Base-by-base conservation (phyloP, 257 asterid genomes). In the Hygrophila difformis region DNA sequence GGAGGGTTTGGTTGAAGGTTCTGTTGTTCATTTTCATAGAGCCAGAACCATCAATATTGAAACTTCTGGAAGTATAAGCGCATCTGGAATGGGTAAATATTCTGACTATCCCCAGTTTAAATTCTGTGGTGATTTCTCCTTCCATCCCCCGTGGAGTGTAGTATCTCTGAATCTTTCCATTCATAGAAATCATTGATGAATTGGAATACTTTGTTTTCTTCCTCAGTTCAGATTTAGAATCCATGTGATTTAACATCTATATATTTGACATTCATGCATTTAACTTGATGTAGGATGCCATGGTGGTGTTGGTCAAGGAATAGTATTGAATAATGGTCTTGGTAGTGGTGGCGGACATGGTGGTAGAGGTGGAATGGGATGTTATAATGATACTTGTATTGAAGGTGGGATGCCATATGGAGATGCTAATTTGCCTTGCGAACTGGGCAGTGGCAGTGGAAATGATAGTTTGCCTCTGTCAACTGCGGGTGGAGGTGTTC, bases 341-440 rank as follows among this genome's bases (percentile, higher is more conserved):
- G 87, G 97, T 59, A 75, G 99, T 69, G 96, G 99, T 49, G 99
- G 84, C 41, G 99, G 99, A 23, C 86, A 91, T 66, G 99, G 99
- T 49, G 99, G 99, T 64, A 78, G 65, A 65, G 99, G 97, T 50
- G 97, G 99, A 54, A 61, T 60, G 76, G 94, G 79, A 18, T 91
- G 93, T 82, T 80, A 48, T 39, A 70, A 76, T 57, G 82, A 53
- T 37, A 80, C 72, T 64, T 86, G 95, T 51, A 46, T 75, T 49
- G 83, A 68, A 5, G 99, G 99, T 53, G 99, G 99, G 49, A 57
- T 67, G 49, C 22, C 91, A 38, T 91, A 91, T 68, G 99, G 99
- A 55, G 65, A 76, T 67, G 76, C 87, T 47, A 24, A 54, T 56
- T 68, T 91, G 56, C 99, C 99, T 51, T 91, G 99, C 73, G 95